A percentile compares a stretch with the other conserved stretches of the same genome.
Evolutionary conservation across 805 yeast genomes (phyloP).

Genomic region (Kurtzmaniella cleridarum): DNA sequence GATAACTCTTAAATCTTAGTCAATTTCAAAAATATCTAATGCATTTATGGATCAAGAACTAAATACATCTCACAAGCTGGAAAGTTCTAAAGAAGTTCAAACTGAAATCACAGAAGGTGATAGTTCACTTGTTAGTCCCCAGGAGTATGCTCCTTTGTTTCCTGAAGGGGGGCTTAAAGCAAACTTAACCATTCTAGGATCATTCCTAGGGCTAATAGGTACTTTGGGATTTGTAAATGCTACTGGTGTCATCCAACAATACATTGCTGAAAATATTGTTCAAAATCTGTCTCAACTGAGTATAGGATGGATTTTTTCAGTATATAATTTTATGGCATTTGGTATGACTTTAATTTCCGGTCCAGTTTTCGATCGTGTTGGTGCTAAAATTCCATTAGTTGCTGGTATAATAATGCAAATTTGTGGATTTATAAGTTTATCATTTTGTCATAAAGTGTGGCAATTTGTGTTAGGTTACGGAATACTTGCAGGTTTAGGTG

Average conservation of each 20-base stretch:
- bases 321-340: slow-evolving; percentile 20
- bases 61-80: neutral
- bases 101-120: neutral
- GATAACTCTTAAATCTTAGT: too few species aligned
- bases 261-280: slow-evolving; percentile 12
- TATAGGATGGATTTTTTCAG: slow-evolving; percentile 25
- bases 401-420: slow-evolving; percentile 14
- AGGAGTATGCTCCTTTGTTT: slow-evolving; percentile 19
- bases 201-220: slow-evolving; percentile 22
- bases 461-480: slow-evolving; percentile 23
- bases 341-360: slow-evolving; percentile 19
- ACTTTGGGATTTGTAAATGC: slow-evolving; percentile 22
- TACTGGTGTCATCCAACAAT: slow-evolving; percentile 19
- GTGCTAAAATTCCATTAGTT: slow-evolving; percentile 16
- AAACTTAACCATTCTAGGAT: slow-evolving; percentile 18
- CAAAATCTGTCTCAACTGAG: slow-evolving; percentile 10
- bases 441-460: slow-evolving; percentile 15
- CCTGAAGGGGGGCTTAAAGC: slow-evolving; percentile 25
- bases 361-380: slow-evolving; percentile 22
- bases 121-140: neutral
- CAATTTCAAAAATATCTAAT: neutral
- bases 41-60: neutral
- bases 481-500: slow-evolving; percentile 19
- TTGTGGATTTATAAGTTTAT: slow-evolving; percentile 17
- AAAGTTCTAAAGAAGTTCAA: neutral